These are phyloP conservation scores for Dissoconium aciculare DNA, from an alignment of 2,329 filamentous ascomycete genomes.

Conservation along the genomic window DNA sequence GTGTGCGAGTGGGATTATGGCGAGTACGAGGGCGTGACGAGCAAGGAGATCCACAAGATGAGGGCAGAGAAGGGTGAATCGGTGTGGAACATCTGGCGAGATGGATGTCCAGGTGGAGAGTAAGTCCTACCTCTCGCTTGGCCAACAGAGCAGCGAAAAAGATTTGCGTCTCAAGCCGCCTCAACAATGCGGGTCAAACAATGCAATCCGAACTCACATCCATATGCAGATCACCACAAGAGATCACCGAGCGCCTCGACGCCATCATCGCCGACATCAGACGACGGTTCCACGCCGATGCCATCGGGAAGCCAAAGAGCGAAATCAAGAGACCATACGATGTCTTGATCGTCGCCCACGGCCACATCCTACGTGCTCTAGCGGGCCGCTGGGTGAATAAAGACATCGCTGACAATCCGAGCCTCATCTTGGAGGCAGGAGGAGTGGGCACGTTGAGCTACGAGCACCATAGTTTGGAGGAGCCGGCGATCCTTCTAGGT, in stretches of 20 bases:
- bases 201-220: too few relatives aligned
- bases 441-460: slow-evolving; percentile 39
- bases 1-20: slow-evolving; percentile 50
- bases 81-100: slow-evolving; percentile 74
- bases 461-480: slow-evolving; percentile 35
- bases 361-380: slow-evolving; percentile 76
- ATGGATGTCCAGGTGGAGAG: slow-evolving; percentile 66
- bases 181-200: too few relatives aligned
- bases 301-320: slow-evolving; percentile 39
- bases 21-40: slow-evolving; percentile 44
- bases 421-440: slow-evolving; percentile 60
- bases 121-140: too few relatives aligned
- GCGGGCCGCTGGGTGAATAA: slow-evolving; percentile 74
- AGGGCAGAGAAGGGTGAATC: slow-evolving; percentile 35
- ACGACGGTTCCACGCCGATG: slow-evolving; percentile 28
- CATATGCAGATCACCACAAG: slow-evolving; percentile 49
- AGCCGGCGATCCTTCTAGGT: slow-evolving; percentile 38
- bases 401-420: slow-evolving; percentile 57
- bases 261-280: slow-evolving; percentile 61
- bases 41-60: slow-evolving; percentile 34
- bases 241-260: slow-evolving; percentile 61
- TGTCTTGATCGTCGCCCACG: slow-evolving; percentile 72
- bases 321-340: slow-evolving; percentile 37
- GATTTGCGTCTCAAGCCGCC: too few relatives aligned
- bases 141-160: too few relatives aligned